Conservation (phyloP, 176 grass and related monocot species). For the Rhynchospora breviuscula region DNA sequence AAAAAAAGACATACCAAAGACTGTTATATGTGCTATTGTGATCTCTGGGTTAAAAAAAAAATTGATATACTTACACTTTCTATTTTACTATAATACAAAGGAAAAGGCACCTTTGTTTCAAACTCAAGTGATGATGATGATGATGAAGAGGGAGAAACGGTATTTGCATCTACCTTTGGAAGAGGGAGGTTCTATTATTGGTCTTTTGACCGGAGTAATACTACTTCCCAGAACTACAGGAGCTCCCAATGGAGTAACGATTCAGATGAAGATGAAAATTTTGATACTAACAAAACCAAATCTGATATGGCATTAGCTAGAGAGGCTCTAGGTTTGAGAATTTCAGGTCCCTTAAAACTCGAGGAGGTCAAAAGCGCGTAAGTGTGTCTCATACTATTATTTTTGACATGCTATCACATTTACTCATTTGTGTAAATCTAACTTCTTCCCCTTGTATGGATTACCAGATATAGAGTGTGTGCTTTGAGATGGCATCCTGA, state of each 20-base stretch:
- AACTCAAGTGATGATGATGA: conserved; percentile 30
- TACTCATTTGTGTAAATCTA: conserved; percentile 13
- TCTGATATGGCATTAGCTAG: conserved; percentile 50
- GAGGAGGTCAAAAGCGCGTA: conserved; percentile 97
- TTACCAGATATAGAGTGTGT: conserved; percentile 68
- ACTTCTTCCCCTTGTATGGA: conserved; percentile 11
- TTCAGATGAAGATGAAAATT: conserved; percentile 40
- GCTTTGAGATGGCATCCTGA: conserved; percentile 97
- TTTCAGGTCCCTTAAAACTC: conserved; percentile 67
- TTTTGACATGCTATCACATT: conserved; percentile 6
- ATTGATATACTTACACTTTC: background rate
- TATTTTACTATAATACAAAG: conserved; percentile 16
- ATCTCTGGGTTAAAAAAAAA: conserved; percentile 30
- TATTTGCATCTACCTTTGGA: conserved; percentile 55
- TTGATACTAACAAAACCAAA: conserved; percentile 22
- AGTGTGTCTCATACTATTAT: conserved; percentile 29
- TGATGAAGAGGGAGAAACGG: conserved; percentile 40
- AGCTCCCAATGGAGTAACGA: conserved; percentile 58
- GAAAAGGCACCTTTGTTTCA: conserved; percentile 15
- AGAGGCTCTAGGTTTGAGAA: conserved; percentile 67
- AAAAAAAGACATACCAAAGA: background rate
- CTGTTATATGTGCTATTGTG: conserved; percentile 12
- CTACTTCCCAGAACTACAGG: conserved; percentile 27
- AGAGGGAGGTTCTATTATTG: conserved; percentile 51
- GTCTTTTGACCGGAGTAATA: conserved; percentile 45